Evolutionary conservation across 2,329 filamentous ascomycete species (phyloP).

Genomic region (Volutella citrinella): DNA sequence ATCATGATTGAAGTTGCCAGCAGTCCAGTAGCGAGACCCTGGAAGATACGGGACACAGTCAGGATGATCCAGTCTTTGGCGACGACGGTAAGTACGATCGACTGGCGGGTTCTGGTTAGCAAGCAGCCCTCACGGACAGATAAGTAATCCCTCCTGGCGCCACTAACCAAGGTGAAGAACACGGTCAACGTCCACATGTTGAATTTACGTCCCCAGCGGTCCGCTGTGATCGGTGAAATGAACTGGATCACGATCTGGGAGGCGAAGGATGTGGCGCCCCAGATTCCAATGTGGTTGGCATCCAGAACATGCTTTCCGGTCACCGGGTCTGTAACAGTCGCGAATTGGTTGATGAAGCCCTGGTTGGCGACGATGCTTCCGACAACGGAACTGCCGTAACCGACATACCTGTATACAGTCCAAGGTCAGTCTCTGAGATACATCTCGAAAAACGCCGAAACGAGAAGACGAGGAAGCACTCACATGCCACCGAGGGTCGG

Average conservation of each 20-base stretch:
- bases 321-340: slow-evolving; percentile 2
- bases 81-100: slow-evolving; percentile 8
- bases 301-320: neutral
- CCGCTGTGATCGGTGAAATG: slow-evolving; percentile 6
- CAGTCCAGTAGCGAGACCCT: slow-evolving; percentile 11
- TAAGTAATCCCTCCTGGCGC: neutral
- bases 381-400: neutral
- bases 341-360: slow-evolving; percentile 4
- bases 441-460: no score
- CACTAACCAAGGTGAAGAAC: slow-evolving; percentile 8
- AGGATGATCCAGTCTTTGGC: slow-evolving; percentile 8
- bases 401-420: slow-evolving; percentile 1
- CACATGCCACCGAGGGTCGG: slow-evolving; percentile 3
- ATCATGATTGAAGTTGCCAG: slow-evolving; percentile 12
- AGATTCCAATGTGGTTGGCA: slow-evolving; percentile 2
- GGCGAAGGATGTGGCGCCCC: slow-evolving; percentile 1
- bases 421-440: neutral
- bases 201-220: slow-evolving; percentile 7
- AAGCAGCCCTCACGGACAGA: neutral
- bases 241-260: slow-evolving; percentile 8
- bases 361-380: slow-evolving; percentile 5
- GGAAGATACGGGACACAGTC: slow-evolving; percentile 9
- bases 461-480: neutral
- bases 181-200: slow-evolving; percentile 12
- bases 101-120: neutral